Conservation (phyloP, 2,329 filamentous ascomycete genomes). For the Colletotrichum sp. region DNA sequence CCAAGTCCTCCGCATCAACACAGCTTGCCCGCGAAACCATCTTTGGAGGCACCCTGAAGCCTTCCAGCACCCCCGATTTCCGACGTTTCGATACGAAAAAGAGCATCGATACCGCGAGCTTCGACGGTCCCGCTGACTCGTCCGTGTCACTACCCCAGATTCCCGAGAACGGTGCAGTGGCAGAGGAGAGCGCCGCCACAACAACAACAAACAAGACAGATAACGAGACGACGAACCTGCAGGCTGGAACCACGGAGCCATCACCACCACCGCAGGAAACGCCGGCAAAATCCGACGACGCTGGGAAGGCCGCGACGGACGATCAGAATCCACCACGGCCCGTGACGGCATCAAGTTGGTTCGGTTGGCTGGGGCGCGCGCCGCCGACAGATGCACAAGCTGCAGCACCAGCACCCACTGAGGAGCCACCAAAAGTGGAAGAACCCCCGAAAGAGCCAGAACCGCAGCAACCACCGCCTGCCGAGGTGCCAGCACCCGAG, state of each 20-base stretch:
- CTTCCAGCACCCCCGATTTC: conserved; percentile 52
- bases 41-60: conserved; percentile 57
- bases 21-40: conserved; percentile 67
- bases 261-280: neutral
- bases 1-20: conserved; percentile 64
- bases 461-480: neutral
- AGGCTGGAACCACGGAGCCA: neutral
- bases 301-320: conserved; percentile 24
- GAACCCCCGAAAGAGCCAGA: conserved; percentile 18
- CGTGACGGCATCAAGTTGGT: conserved; percentile 52
- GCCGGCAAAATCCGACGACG: conserved; percentile 30
- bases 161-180: conserved; percentile 25
- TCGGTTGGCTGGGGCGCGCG: conserved; percentile 55
- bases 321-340: conserved; percentile 13
- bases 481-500: neutral
- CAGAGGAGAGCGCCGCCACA: neutral
- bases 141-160: conserved; percentile 33
- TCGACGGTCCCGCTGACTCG: conserved; percentile 35
- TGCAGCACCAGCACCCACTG: neutral
- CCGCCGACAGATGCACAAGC: conserved; percentile 17
- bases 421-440: conserved; percentile 13
- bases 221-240: neutral
- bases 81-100: conserved; percentile 55
- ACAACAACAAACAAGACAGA: neutral
- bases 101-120: conserved; percentile 30